A percentile compares a stretch with the other conserved stretches of the same genome.
Conservation (phyloP, 2,329 filamentous ascomycete species). For the Endocalyx cinctus region DNA sequence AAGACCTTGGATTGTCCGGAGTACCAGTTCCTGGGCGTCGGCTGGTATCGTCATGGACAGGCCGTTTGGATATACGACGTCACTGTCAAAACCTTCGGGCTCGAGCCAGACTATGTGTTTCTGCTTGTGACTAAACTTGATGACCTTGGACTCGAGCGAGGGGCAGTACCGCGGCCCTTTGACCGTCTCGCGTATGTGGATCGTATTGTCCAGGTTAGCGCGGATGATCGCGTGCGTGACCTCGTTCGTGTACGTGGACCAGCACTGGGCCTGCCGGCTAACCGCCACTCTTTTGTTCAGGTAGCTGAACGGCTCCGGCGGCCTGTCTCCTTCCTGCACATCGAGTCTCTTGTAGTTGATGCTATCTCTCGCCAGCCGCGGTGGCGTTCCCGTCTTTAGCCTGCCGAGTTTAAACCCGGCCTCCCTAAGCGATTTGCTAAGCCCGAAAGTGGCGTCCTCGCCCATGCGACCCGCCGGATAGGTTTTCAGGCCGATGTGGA, state of each 20-base stretch:
- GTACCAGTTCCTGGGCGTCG: constrained; percentile 76
- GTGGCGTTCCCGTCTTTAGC: constrained; percentile 93
- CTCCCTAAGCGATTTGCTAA: constrained; percentile 84
- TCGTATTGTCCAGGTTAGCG: constrained; percentile 87
- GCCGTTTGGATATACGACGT: constrained; percentile 92
- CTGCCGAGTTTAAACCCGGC: constrained; percentile 87
- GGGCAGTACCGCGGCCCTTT: constrained; percentile 94
- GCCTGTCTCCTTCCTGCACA: constrained; percentile 74
- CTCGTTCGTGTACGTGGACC: constrained; percentile 82
- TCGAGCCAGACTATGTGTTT: constrained; percentile 94
- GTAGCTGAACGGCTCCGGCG: constrained; percentile 87
- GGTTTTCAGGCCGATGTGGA: constrained; percentile 83
- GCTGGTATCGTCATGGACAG: constrained; percentile 94
- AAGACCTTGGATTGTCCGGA: constrained; percentile 83
- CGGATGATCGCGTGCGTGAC: constrained; percentile 78
- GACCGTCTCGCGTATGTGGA: constrained; percentile 93
- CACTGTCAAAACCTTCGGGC: constrained; percentile 86
- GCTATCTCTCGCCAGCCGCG: constrained; percentile 73
- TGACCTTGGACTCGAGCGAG: constrained; percentile 89
- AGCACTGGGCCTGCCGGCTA: constrained; percentile 77
- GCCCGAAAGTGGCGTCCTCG: constrained; percentile 84
- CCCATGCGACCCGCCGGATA: constrained; percentile 90
- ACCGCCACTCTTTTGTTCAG: constrained; percentile 76
- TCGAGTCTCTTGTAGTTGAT: constrained; percentile 75
- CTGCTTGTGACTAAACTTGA: constrained; percentile 76